Evolutionary conservation across 225 moss, liverwort and hornwort genomes (phyloP), one percentile per base, ranked within the genome.

Genomic region (Physcomitrium patens): DNA sequence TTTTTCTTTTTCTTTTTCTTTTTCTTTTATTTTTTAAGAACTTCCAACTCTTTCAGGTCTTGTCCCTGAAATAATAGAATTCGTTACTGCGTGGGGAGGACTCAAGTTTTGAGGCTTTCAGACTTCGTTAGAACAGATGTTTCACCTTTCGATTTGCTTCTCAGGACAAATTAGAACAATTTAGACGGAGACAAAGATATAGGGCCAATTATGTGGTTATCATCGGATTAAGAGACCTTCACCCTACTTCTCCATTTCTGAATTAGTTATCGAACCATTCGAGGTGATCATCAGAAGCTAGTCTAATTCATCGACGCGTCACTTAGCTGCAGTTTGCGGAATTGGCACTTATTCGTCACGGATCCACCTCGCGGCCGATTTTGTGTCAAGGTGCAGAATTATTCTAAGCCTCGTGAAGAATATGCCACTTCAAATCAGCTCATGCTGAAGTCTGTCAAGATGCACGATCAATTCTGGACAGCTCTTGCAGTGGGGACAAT

Each of bases 401-500:
- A 37, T 37, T 37, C 31, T 4, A 37, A 37, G 31, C 31, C 31
- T 37, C 7, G 31, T 37, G 31, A 37, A 37, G 31, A 37, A 37
- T 4, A 37, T 37, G 4, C 1, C 31, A 37, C 31, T 37, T 37
- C 31, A 37, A 4, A 1, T 37, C 31, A 37, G 31, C 7, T 68
- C n/a, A 26, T 43, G 10, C 10, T 37, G 61, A 22, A 44, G 15
- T 31, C 68, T 43, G 43, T 37, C 72, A 72, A 72, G 73, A 80
- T 84, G 84, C 77, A 68, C 69, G 68, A 49, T 67, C 75, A 61
- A 63, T 18, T 72, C 18, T 67, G 74, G 84, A 61, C 43, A 31
- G 65, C 57, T 23, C 20, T 72, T 0, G 61, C 60, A 10, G 48
- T 24, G 63, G 19, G 67, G 49, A 12, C 65, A 72, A 72, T 64